Conservation (phyloP, 331 rosid genomes). For the Prunus yedoensis region DNA sequence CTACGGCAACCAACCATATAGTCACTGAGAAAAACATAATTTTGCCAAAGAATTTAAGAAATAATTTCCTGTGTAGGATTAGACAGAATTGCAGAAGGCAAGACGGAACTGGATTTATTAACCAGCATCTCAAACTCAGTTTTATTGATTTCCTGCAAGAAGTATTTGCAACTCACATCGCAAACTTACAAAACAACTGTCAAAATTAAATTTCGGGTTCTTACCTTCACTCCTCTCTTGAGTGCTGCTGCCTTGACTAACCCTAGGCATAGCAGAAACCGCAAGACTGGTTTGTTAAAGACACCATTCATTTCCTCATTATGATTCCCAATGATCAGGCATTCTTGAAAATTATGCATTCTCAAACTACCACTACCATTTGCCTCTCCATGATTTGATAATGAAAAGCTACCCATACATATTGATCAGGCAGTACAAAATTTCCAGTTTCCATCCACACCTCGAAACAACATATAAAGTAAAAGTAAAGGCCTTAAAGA, state of each 20-base stretch:
- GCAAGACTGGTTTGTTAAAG: too few species aligned
- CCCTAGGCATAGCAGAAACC: too few species aligned
- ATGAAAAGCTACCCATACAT: slow-evolving; percentile 15
- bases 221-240: too few species aligned
- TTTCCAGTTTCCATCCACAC: slow-evolving; percentile 16
- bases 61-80: too few species aligned
- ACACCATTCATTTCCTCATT: too few species aligned
- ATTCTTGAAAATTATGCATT: neutral
- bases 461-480: slow-evolving; percentile 13
- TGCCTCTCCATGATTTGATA: neutral
- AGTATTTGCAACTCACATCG: too few species aligned
- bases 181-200: too few species aligned
- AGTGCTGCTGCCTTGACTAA: too few species aligned
- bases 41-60: too few species aligned
- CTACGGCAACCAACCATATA: neutral
- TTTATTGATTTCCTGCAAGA: too few species aligned
- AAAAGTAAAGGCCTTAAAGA: slow-evolving; percentile 24
- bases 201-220: too few species aligned
- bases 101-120: neutral
- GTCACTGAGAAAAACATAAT: neutral
- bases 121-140: neutral
- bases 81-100: neutral
- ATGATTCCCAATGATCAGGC: too few species aligned
- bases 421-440: slow-evolving; percentile 24
- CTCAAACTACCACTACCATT: neutral